These are phyloP conservation scores for Telopea speciosissima DNA, from an alignment of 177 flowering plant species.

Conservation along the genomic window DNA sequence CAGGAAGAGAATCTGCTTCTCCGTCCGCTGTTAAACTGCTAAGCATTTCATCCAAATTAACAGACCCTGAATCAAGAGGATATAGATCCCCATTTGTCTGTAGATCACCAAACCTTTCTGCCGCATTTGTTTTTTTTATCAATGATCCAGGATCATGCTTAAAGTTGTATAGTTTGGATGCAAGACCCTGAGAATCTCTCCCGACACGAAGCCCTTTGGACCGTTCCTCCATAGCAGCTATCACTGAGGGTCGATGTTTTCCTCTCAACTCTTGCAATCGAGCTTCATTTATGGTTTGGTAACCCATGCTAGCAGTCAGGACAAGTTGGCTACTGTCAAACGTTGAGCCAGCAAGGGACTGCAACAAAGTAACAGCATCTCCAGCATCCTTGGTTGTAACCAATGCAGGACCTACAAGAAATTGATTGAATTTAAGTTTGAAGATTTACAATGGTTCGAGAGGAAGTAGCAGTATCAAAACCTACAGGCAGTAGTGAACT, in stretches of 20 bases:
- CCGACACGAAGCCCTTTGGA: slow-evolving; percentile 57
- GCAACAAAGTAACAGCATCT: slow-evolving; percentile 93
- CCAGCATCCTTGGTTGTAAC: slow-evolving; percentile 99
- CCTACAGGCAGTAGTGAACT: neutral
- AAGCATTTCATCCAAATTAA: slow-evolving; percentile 44
- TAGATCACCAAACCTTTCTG: slow-evolving; percentile 22
- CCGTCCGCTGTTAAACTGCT: slow-evolving; percentile 38
- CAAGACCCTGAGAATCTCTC: slow-evolving; percentile 74
- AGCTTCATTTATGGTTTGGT: slow-evolving; percentile 68
- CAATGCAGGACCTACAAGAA: slow-evolving; percentile 80
- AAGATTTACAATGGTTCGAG: neutral
- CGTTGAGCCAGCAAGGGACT: slow-evolving; percentile 91
- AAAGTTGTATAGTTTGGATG: slow-evolving; percentile 71
- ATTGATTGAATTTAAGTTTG: slow-evolving; percentile 20
- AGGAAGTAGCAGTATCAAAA: no score
- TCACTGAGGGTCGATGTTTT: slow-evolving; percentile 75
- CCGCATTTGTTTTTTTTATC: slow-evolving; percentile 31
- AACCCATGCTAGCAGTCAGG: slow-evolving; percentile 97
- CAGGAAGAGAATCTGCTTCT: slow-evolving; percentile 52
- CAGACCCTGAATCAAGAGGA: slow-evolving; percentile 39
- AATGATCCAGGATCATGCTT: slow-evolving; percentile 60
- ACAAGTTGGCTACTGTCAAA: slow-evolving; percentile 99
- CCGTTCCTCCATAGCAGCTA: slow-evolving; percentile 68
- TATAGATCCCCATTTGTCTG: slow-evolving; percentile 39
- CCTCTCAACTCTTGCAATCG: slow-evolving; percentile 63